Base-by-base conservation (phyloP, 495 filamentous ascomycete species). In the Tuber microsphaerosporum region DNA sequence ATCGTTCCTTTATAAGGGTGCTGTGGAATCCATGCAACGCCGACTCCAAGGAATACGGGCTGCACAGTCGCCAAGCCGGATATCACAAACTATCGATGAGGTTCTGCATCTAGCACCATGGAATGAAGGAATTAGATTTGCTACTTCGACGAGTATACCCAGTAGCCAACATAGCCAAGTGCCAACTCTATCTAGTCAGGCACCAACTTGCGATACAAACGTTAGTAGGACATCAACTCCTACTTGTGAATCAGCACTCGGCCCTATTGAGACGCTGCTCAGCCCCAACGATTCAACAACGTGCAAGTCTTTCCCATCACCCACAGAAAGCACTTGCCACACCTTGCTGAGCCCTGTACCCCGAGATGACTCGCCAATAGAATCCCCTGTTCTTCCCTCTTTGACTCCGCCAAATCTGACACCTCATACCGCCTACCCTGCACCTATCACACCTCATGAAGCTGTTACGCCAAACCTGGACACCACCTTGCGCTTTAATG, bases 261-360 rank as follows among this genome's bases (percentile, higher is more conserved):
- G 77, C 34, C 77, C 73, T 75, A 75, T 73, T 72, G 77, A 71
- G 44, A 75, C 76, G 31, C 71, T 81, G 31, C 42, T 76, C 37
- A 78, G 79, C 65, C 79, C 79, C 26, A 78, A 78, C 46, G 79
- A 81, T 31, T 48, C 71, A 41, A 70, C 73, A 17, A 14, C 73
- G 10, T 74, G 73, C 26, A 65, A 34, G 26, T 31, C 56, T 77
- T 79, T 19, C 82, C 85, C 12, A 80, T 83, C 43, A 86, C 85
- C 51, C 86, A 86, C 7, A 84, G 83, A 69, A 34, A 65, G 56
- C 26, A 81, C 79, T 71, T 85, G 82, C 78, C 84, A 80, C 43
- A 84, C 83, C 43, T 73, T 79, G 26, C 80, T 83, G 48, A 81
- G 79, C 68, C 75, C 78, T 26, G 77, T 71, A 10, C 75, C 78